Percentiles rank a stretch among this genome's conserved stretches.
Conservation (phyloP, 441 rosid genomes). For the Gossypium aridum region DNA sequence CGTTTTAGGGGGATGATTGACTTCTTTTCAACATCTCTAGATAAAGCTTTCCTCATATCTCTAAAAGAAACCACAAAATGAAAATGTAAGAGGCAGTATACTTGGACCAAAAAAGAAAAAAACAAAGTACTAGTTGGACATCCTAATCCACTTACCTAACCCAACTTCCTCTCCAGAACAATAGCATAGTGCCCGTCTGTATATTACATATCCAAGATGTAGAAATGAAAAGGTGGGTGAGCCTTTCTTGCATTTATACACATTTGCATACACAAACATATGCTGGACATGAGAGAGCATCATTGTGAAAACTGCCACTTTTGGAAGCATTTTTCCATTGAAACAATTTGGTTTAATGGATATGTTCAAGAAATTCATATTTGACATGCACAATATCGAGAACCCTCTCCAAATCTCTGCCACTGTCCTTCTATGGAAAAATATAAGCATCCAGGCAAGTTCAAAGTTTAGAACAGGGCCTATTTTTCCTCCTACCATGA, state of each 20-base stretch:
- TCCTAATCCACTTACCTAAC: conserved; percentile 43
- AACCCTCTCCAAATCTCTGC: background rate
- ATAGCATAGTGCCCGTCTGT: conserved; percentile 86
- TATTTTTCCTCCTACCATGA: background rate
- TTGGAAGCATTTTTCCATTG: background rate
- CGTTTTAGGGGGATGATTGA: conserved; percentile 77
- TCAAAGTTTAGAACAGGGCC: background rate
- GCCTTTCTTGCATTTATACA: conserved; percentile 4
- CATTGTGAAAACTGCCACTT: background rate
- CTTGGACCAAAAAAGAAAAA: background rate
- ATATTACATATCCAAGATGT: conserved; percentile 87
- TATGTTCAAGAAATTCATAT: background rate
- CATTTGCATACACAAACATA: background rate
- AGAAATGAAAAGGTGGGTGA: conserved; percentile 2
- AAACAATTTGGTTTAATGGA: background rate
- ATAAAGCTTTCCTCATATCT: conserved; percentile 96
- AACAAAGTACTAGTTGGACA: background rate
- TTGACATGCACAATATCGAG: background rate
- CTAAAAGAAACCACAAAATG: conserved; percentile 16
- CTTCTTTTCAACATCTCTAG: conserved; percentile 83
- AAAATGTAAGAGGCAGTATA: background rate
- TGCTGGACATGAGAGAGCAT: background rate
- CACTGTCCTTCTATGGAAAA: background rate
- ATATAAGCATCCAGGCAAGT: background rate
- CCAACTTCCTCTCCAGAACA: conserved; percentile 96